A percentile compares a stretch with the other conserved stretches of the same genome.
Evolutionary conservation across 805 yeast genomes (phyloP).

Genomic region (Lipomyces orientalis): DNA sequence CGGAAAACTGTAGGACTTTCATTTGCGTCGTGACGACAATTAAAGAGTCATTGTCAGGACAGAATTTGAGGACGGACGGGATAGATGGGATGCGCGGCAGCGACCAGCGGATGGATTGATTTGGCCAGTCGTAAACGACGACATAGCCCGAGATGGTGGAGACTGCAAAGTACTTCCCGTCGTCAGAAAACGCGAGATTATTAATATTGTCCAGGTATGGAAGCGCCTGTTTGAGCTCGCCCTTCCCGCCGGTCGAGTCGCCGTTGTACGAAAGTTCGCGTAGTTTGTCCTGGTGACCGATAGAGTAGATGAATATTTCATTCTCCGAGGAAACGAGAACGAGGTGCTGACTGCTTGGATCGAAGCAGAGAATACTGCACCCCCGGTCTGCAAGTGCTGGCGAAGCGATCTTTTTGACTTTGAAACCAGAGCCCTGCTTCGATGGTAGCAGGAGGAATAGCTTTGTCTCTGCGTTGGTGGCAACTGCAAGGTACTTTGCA

Average conservation of each 20-base stretch:
- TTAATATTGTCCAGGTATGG: conserved; percentile 60
- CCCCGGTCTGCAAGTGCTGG: conserved; percentile 52
- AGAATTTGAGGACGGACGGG: conserved; percentile 67
- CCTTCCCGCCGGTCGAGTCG: not conserved
- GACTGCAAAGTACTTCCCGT: conserved; percentile 57
- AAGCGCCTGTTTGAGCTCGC: conserved; percentile 37
- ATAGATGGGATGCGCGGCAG: conserved; percentile 65
- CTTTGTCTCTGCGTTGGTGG: conserved; percentile 70
- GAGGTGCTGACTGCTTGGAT: conserved; percentile 48
- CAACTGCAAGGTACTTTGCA: conserved; percentile 71
- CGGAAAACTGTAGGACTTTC: conserved; percentile 70
- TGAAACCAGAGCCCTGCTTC: conserved; percentile 47
- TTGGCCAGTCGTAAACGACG: conserved; percentile 51
- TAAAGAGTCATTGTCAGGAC: conserved; percentile 51
- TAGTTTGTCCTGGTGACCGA: conserved; percentile 32
- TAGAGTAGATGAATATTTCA: conserved; percentile 56
- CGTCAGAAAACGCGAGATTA: conserved; percentile 56
- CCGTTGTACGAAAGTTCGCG: not conserved
- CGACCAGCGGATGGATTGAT: conserved; percentile 44
- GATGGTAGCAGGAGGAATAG: conserved; percentile 64
- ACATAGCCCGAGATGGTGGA: conserved; percentile 71
- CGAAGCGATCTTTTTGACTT: conserved; percentile 61
- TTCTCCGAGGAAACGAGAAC: conserved; percentile 65
- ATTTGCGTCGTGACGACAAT: conserved; percentile 72
- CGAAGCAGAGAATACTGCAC: conserved; percentile 59